Percentiles rank a stretch among this genome's conserved stretches.
Evolutionary conservation across 768 basidiomycete species (phyloP).

Genomic region (Tricholoma furcatifolium): DNA sequence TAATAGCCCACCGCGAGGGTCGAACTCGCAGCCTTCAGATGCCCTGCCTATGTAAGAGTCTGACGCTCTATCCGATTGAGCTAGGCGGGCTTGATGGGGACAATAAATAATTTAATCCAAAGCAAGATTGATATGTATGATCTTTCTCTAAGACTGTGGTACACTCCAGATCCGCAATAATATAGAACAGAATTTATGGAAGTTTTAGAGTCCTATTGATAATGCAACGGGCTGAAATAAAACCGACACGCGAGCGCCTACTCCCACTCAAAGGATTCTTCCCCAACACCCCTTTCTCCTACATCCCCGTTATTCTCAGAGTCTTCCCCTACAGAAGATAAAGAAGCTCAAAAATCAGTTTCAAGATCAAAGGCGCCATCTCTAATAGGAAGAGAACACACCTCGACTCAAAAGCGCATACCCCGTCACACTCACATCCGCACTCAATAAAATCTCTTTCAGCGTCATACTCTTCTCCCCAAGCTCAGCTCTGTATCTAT

Average conservation of each 20-base stretch:
- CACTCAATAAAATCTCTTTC: slow-evolving; percentile 42
- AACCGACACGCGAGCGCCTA: background rate
- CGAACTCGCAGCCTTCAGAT: slow-evolving; percentile 88
- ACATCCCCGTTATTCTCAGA: slow-evolving; percentile 12
- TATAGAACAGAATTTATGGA: too few relatives aligned
- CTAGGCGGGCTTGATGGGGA: slow-evolving; percentile 60
- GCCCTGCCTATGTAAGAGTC: slow-evolving; percentile 42
- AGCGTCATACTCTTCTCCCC: slow-evolving; percentile 49
- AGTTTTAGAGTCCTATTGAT: too few relatives aligned
- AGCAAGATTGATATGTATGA: too few relatives aligned
- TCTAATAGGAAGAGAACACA: background rate
- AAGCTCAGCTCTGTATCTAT: slow-evolving; percentile 21
- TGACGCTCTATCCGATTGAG: slow-evolving; percentile 68
- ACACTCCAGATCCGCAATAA: too few relatives aligned
- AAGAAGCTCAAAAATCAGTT: background rate
- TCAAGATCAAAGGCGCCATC: background rate
- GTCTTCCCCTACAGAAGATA: background rate
- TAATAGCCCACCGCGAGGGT: slow-evolving; percentile 49
- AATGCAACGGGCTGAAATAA: too few relatives aligned
- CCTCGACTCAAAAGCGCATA: slow-evolving; percentile 37
- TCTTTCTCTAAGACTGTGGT: too few relatives aligned
- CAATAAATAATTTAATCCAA: too few relatives aligned
- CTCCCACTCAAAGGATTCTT: slow-evolving; percentile 23
- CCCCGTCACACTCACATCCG: slow-evolving; percentile 35
- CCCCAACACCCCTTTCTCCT: slow-evolving; percentile 5